Percentiles rank a stretch among this genome's conserved stretches.
Evolutionary conservation across 1,284 basidiomycete genomes (phyloP).

Genomic region (Ganoderma lucidum): DNA sequence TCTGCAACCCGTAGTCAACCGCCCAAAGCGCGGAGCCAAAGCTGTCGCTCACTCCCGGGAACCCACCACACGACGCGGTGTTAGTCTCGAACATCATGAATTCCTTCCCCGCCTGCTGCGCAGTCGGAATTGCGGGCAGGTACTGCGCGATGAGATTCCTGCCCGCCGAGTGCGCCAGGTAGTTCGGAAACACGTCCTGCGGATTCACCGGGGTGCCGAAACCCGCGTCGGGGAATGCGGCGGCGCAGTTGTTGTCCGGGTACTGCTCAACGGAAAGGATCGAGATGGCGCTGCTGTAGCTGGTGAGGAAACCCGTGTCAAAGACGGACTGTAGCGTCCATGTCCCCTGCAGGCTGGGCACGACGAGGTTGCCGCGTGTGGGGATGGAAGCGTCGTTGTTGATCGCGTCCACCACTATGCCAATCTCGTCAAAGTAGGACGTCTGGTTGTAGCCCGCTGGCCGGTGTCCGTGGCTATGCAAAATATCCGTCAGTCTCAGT

Average conservation of each 20-base stretch:
- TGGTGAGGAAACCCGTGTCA: slow-evolving; percentile 54
- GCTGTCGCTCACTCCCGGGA: slow-evolving; percentile 59
- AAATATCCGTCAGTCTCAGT: not conserved
- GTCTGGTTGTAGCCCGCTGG: slow-evolving; percentile 48
- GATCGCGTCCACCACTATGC: slow-evolving; percentile 51
- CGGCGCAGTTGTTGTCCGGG: slow-evolving; percentile 67
- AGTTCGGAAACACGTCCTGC: slow-evolving; percentile 61
- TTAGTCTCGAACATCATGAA: slow-evolving; percentile 66
- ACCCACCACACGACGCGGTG: slow-evolving; percentile 64
- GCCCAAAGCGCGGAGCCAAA: slow-evolving; percentile 81
- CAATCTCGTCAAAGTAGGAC: slow-evolving; percentile 61
- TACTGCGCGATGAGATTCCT: slow-evolving; percentile 56
- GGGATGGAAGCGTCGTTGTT: slow-evolving; percentile 45
- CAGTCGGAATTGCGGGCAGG: slow-evolving; percentile 52
- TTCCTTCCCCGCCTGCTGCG: slow-evolving; percentile 50
- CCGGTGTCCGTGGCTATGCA: slow-evolving; percentile 43
- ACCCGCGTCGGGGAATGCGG: slow-evolving; percentile 46
- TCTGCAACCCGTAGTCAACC: slow-evolving; percentile 67
- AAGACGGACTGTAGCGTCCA: slow-evolving; percentile 56
- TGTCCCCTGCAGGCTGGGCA: slow-evolving; percentile 57
- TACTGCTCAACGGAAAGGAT: slow-evolving; percentile 60
- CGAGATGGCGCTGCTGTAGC: slow-evolving; percentile 48
- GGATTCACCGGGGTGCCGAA: slow-evolving; percentile 44
- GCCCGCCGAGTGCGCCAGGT: slow-evolving; percentile 63
- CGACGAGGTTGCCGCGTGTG: slow-evolving; percentile 49